Conservation (phyloP, 345 rosid genomes). For the Syzygium jambos region DNA sequence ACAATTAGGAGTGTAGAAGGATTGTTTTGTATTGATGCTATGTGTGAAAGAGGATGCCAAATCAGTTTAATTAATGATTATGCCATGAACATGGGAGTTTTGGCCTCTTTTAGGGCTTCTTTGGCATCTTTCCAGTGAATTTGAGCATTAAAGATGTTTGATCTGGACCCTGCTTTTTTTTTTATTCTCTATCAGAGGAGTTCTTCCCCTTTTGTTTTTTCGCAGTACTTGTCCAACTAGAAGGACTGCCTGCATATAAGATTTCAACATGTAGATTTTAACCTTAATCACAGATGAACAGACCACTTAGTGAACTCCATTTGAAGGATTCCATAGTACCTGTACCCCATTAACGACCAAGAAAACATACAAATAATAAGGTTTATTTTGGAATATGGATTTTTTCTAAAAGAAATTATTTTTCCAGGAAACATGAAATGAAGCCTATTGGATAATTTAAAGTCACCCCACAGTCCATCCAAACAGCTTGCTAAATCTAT, state of each 20-base stretch:
- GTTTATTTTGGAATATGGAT: neutral
- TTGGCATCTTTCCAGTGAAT: neutral
- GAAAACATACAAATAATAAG: neutral
- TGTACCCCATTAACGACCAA: neutral
- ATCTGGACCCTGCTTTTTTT: neutral
- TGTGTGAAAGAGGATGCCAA: neutral
- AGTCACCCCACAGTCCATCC: neutral
- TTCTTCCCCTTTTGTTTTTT: neutral
- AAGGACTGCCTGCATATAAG: neutral
- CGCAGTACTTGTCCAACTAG: neutral
- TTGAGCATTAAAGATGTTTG: neutral
- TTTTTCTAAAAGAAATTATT: neutral
- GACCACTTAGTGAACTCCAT: neutral
- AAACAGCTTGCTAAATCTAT: neutral
- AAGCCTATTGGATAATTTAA: neutral
- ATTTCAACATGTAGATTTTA: neutral
- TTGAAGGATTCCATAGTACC: neutral
- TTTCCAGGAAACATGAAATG: neutral
- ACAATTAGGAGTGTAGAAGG: neutral
- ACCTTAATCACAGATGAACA: neutral
- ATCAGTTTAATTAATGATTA: neutral
- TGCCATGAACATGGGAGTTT: neutral
- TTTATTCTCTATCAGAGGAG: neutral
- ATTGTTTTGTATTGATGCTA: neutral
- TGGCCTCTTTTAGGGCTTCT: neutral